Evolutionary conservation across 805 yeast genomes (phyloP), one percentile per base, ranked within the genome.

Genomic region (Sugiyamaella floridensis): DNA sequence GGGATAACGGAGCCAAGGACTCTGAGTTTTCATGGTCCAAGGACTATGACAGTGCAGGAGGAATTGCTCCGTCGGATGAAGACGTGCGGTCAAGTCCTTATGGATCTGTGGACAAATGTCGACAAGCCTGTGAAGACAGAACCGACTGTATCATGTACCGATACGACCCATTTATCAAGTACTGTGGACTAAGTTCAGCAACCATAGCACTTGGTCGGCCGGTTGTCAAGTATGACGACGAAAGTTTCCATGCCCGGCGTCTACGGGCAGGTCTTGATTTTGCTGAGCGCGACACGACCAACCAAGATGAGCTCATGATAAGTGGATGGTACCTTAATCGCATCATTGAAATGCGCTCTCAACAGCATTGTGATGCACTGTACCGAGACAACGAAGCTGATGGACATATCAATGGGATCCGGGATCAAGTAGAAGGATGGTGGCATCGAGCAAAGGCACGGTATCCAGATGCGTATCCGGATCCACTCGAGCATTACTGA

Each of bases 391-490:
- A 45, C 14, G 45, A 44, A 11, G 55, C 54, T 3, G 67, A 65
- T 34, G 68, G 67, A 40, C 43, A 46, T 20, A 53, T 57, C 45
- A 53, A 56, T 41, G 65, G 63, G 1, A 50, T 56, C 7, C 53
- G 54, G 5, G 68, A 65, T 51, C 67, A 60, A 50, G 57, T 58
- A 40, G 68, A 65, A 40, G 67, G 67, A 2, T 64, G 67, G 67
- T 64, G 65, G 65, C 53, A 56, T 34, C 55, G 67, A 9, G 61
- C 63, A 16, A 48, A 51, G 47, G 15, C 34, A n/a, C 32, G 49
- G 2, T 55, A 53, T 41, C 52, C 58, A 12, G 57, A 53, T 32
- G 34, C 47, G 14, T 43, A 26, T 20, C 54, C 51, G 37, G 51
- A 51, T 37, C 51, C 52, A 12, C 29, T 44, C 11, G 48, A 46